phyloP scores from a whole-genome alignment of 495 filamentous ascomycete species.

The Pseudomonodictys pantanalensis region DNA sequence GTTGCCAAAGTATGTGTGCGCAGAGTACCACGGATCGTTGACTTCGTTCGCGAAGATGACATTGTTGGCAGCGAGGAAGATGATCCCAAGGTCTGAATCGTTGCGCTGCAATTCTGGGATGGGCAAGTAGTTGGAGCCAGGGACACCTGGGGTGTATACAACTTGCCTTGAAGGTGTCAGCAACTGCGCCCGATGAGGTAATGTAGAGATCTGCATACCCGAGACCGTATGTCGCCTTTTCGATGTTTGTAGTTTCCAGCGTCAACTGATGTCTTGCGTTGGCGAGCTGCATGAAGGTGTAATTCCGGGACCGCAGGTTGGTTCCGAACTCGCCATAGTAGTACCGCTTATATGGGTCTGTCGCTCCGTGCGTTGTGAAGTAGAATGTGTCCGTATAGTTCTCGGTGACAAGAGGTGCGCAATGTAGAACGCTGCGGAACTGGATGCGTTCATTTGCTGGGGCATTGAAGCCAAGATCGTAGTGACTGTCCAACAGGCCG shows the following conservation, averaged over 20 bases:
- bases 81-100: neutral
- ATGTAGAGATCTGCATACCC: no score
- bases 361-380: neutral
- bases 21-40: neutral
- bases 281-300: neutral
- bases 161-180: no score
- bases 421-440: neutral
- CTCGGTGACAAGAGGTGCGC: conserved; percentile 6
- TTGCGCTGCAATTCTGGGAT: neutral
- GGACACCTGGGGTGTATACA: neutral
- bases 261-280: neutral
- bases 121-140: neutral
- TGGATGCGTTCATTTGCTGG: neutral
- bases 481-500: conserved; percentile 10
- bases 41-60: neutral
- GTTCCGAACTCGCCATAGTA: neutral
- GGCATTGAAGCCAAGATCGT: conserved; percentile 22
- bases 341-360: neutral
- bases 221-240: neutral
- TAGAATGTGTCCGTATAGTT: neutral
- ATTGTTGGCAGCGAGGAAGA: neutral
- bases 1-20: neutral
- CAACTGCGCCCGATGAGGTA: no score
- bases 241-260: neutral
- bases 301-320: neutral